Evolutionary conservation across 768 basidiomycete genomes (phyloP), one percentile per base, ranked within the genome.

Genomic region (Amanita subjunquillea): DNA sequence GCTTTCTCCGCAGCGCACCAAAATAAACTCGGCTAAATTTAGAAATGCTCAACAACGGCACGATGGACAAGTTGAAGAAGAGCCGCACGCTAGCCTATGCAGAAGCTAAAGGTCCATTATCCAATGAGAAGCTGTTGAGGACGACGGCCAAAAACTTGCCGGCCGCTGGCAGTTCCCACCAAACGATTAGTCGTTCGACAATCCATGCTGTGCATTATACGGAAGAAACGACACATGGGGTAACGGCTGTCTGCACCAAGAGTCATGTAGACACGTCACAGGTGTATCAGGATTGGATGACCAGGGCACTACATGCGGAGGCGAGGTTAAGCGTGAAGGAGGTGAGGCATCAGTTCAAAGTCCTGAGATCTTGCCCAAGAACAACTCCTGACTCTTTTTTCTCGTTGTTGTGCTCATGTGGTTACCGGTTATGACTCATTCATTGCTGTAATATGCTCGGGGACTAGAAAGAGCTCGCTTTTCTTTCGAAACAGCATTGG

Each of bases 281-380:
- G 12, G 25, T 36, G 29, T 30, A 4, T 6, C 79, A 77, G 55
- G 84, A 85, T 59, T 87, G 86, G 86, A 80, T 80, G 25, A 67
- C 76, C 13, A 77, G 85, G 3, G 83, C 85, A 3, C 57, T 84
- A 22, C 72, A 76, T 3, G 85, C 85, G 0, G 86, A 88, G 61
- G 74, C 80, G 2, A 63, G 83, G 37, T 69, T 87, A 2, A 65
- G 72, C 0, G 76, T 75, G 23, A 71, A 72, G 37, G 67, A 68
- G 30, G 64, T 60, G 17, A 80, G 84, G 34, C 10, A 12, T 32
- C 30, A 32, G 30, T 32, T 32, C 30, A 32, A 32, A 17, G 17
- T 17, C 17, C 17, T 17, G 17, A 17, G 17, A 17, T 17, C 1
- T 8, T 29, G 6, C 7, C 8, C 32, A 17, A 17, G 17, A 17